Evolutionary conservation across 2,329 filamentous ascomycete genomes (phyloP).

Genomic region (Ceratocystis huliohia): DNA sequence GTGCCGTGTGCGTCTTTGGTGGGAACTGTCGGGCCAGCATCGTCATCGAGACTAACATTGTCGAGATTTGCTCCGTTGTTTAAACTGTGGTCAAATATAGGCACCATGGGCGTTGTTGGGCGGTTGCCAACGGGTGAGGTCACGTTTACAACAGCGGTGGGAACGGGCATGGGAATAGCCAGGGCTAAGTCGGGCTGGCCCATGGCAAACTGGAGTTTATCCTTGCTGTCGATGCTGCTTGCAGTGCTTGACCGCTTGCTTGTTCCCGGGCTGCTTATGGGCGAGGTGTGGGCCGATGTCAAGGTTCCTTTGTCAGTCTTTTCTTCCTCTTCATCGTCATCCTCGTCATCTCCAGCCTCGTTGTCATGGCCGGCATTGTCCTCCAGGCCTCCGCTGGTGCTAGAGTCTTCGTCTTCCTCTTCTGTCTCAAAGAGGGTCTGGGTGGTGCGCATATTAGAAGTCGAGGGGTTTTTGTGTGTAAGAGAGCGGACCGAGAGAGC

Average conservation of each 20-base stretch:
- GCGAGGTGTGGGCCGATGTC: constrained; percentile 19
- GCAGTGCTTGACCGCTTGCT: constrained; percentile 21
- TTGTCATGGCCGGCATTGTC: constrained; percentile 11
- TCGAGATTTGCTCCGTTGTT: constrained; percentile 40
- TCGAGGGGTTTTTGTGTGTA: constrained; percentile 33
- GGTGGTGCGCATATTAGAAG: not conserved
- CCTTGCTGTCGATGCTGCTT: constrained; percentile 20
- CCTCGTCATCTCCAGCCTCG: constrained; percentile 13
- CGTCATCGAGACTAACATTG: constrained; percentile 56
- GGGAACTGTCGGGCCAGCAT: constrained; percentile 26
- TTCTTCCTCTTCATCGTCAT: constrained; percentile 18
- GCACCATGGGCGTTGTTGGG: constrained; percentile 19
- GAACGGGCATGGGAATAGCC: constrained; percentile 19
- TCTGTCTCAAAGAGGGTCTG: constrained; percentile 19
- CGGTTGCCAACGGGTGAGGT: constrained; percentile 19
- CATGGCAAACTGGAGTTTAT: constrained; percentile 19
- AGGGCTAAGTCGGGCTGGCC: constrained; percentile 18
- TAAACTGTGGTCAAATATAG: constrained; percentile 29
- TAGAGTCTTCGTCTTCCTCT: constrained; percentile 25
- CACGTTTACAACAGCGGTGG: constrained; percentile 18
- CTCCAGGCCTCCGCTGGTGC: constrained; percentile 10
- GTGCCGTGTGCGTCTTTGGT: constrained; percentile 7
- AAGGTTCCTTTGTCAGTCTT: constrained; percentile 20
- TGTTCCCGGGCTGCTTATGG: constrained; percentile 17
- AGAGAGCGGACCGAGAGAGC: constrained; percentile 52